These are phyloP conservation scores for Leccinum angustisporum DNA, from an alignment of 1,284 basidiomycete genomes.

Conservation along the genomic window DNA sequence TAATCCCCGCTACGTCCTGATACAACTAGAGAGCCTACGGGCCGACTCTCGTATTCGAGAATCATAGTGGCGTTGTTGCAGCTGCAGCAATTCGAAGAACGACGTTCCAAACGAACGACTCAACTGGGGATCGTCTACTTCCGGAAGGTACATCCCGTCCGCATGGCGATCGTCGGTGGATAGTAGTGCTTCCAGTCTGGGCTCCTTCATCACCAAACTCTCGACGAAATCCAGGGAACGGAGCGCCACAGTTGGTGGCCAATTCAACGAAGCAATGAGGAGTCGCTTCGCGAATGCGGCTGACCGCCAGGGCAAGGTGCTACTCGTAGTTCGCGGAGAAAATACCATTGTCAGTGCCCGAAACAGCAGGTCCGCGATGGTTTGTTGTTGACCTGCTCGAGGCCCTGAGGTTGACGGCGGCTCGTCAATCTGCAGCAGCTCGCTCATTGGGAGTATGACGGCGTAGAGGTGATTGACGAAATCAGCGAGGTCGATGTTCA, in stretches of 20 bases:
- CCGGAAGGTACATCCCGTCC: conserved; percentile 80
- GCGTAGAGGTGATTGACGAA: conserved; percentile 81
- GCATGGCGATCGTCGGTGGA: conserved; percentile 82
- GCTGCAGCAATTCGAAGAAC: conserved; percentile 66
- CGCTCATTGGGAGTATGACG: conserved; percentile 61
- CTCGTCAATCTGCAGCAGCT: conserved; percentile 52
- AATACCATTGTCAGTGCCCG: conserved; percentile 81
- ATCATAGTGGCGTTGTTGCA: conserved; percentile 63
- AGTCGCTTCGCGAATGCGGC: conserved; percentile 94
- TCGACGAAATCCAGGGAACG: conserved; percentile 74
- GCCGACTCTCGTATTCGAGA: conserved; percentile 58
- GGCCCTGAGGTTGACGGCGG: conserved; percentile 24
- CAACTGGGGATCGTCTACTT: conserved; percentile 85
- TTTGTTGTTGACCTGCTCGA: conserved; percentile 34
- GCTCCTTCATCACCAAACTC: conserved; percentile 72
- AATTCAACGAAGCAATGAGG: conserved; percentile 74
- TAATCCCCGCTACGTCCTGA: conserved; percentile 33
- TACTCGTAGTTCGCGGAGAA: conserved; percentile 58
- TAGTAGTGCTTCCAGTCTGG: conserved; percentile 80
- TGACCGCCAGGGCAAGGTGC: conserved; percentile 72
- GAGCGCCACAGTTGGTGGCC: conserved; percentile 67
- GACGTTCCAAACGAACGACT: conserved; percentile 70
- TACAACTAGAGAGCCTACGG: conserved; percentile 46
- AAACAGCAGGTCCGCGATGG: conserved; percentile 79
- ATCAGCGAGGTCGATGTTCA: conserved; percentile 93